phyloP scores from a whole-genome alignment of 2,329 filamentous ascomycete species.

The Rutstroemia sp. region DNA sequence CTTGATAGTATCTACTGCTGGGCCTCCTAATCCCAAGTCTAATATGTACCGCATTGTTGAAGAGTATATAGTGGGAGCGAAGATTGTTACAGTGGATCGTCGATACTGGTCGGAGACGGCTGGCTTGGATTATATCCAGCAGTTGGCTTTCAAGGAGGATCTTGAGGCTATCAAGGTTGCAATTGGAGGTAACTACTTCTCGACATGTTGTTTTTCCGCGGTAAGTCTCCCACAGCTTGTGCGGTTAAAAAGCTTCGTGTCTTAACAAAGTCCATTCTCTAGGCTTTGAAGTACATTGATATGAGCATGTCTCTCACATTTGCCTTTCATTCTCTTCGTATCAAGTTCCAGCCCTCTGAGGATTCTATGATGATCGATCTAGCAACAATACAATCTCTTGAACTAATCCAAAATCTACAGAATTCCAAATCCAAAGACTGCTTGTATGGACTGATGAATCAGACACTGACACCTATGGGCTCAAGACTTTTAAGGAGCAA shows the following conservation, averaged over 20 bases:
- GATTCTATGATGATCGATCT: slow-evolving; percentile 95
- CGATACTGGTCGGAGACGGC: slow-evolving; percentile 75
- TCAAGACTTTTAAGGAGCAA: slow-evolving; percentile 74
- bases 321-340: slow-evolving; percentile 69
- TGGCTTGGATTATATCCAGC: slow-evolving; percentile 71
- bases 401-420: slow-evolving; percentile 82
- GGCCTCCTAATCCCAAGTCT: slow-evolving; percentile 56
- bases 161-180: slow-evolving; percentile 74
- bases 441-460: slow-evolving; percentile 77
- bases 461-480: slow-evolving; percentile 85
- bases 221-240: slow-evolving; percentile 41
- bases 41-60: slow-evolving; percentile 69
- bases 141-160: slow-evolving; percentile 73
- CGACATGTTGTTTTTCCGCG: slow-evolving; percentile 77
- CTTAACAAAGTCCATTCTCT: slow-evolving; percentile 6
- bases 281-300: slow-evolving; percentile 80
- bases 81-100: slow-evolving; percentile 60
- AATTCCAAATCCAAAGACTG: slow-evolving; percentile 72
- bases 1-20: slow-evolving; percentile 66
- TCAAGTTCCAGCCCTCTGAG: slow-evolving; percentile 81
- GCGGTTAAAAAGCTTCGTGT: background rate
- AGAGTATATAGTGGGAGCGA: slow-evolving; percentile 58
- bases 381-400: slow-evolving; percentile 76
- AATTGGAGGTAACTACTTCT: slow-evolving; percentile 76
- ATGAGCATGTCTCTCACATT: slow-evolving; percentile 61